A percentile compares a stretch with the other conserved stretches of the same genome.
These are phyloP conservation scores for Pseudocercospora musae DNA, from an alignment of 2,329 filamentous ascomycete genomes.

Conservation along the genomic window DNA sequence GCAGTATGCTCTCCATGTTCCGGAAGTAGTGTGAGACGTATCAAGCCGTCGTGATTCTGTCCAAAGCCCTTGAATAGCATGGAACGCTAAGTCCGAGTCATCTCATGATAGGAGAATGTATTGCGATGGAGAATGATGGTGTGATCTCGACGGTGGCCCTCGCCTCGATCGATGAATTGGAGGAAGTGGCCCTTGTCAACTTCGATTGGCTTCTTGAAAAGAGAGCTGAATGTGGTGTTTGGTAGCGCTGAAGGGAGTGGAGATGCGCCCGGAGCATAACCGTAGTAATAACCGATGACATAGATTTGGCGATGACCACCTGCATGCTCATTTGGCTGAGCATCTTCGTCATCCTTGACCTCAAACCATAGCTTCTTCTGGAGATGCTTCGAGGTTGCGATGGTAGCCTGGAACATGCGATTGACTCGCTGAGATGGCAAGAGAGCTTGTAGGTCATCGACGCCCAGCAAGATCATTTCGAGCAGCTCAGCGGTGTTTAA, in stretches of 20 bases:
- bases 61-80: background rate
- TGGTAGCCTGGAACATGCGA: background rate
- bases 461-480: background rate
- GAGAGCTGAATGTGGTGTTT: background rate
- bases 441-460: background rate
- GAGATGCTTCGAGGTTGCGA: background rate
- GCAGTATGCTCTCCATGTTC: background rate
- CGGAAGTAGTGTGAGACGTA: background rate
- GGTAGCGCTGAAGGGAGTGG: background rate
- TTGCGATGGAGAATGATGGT: background rate
- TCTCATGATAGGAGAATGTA: background rate
- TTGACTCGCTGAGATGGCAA: slow-evolving; percentile 24
- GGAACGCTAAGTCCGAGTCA: background rate
- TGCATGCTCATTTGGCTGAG: background rate
- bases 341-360: background rate
- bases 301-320: background rate
- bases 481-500: background rate
- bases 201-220: background rate
- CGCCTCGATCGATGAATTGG: background rate
- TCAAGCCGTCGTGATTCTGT: background rate
- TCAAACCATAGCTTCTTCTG: background rate
- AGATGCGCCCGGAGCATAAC: background rate
- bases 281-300: background rate
- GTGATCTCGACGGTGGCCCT: background rate
- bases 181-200: background rate